Evolutionary conservation across 352 stramenopile genomes (phyloP).

Genomic region (Phytophthora rubi): DNA sequence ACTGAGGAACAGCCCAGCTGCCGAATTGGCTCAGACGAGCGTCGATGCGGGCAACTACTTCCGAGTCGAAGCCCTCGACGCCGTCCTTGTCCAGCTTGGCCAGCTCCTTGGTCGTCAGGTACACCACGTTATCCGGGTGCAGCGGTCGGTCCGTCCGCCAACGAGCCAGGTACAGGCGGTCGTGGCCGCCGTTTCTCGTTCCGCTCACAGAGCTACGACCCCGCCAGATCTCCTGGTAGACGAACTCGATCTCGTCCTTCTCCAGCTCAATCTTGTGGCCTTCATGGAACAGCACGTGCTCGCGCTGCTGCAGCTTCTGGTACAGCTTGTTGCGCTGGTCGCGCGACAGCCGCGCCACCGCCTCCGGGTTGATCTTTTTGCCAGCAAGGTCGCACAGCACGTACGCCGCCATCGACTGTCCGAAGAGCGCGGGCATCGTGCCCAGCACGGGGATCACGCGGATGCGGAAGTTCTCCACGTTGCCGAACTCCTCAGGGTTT

Average conservation of each 20-base stretch:
- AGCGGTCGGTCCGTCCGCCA: constrained; percentile 77
- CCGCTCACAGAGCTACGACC: constrained; percentile 75
- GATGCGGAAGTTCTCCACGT: constrained; percentile 96
- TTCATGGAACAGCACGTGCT: constrained; percentile 67
- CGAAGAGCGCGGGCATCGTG: constrained; percentile 96
- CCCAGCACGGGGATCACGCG: constrained; percentile 96
- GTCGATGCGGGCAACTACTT: constrained; percentile 74
- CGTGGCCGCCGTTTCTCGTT: constrained; percentile 72
- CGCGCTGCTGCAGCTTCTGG: constrained; percentile 81
- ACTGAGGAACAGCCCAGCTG: constrained; percentile 50
- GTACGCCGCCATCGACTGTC: constrained; percentile 96
- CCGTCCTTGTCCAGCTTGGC: constrained; percentile 62
- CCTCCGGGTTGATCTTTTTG: constrained; percentile 87
- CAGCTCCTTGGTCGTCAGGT: constrained; percentile 86
- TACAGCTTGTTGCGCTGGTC: constrained; percentile 89
- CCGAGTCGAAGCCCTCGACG: constrained; percentile 70
- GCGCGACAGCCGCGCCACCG: constrained; percentile 71
- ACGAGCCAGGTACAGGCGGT: constrained; percentile 85
- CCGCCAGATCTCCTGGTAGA: constrained; percentile 89
- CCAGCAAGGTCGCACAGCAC: constrained; percentile 94
- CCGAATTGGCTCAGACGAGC: constrained; percentile 65
- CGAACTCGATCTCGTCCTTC: constrained; percentile 90
- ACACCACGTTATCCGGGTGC: constrained; percentile 87
- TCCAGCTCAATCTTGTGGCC: constrained; percentile 68
- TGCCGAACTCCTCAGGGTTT: constrained; percentile 94